Conservation (phyloP, 2,329 filamentous ascomycete species). For the Dothistroma pini region DNA sequence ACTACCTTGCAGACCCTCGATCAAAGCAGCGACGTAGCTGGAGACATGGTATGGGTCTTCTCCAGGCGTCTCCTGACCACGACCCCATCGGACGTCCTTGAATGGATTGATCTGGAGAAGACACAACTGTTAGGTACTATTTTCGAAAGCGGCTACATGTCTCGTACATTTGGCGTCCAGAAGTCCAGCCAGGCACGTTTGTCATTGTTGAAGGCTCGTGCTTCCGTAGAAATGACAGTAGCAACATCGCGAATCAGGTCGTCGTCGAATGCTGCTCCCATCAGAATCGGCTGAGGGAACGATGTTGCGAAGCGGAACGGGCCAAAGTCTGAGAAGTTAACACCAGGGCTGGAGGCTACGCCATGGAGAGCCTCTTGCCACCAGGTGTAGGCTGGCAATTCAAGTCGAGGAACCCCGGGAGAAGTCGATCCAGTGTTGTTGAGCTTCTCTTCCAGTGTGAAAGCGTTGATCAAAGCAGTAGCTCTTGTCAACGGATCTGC, state of each 20-base stretch:
- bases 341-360: slow-evolving; percentile 53
- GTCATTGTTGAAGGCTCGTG: slow-evolving; percentile 61
- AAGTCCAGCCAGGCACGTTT: slow-evolving; percentile 55
- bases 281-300: slow-evolving; percentile 62
- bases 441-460: slow-evolving; percentile 53
- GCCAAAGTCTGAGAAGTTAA: slow-evolving; percentile 51
- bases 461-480: slow-evolving; percentile 48
- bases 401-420: slow-evolving; percentile 54
- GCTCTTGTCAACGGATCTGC: slow-evolving; percentile 33
- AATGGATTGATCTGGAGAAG: slow-evolving; percentile 6
- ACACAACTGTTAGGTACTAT: not conserved
- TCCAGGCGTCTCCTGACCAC: slow-evolving; percentile 42
- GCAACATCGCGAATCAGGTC: slow-evolving; percentile 57
- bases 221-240: slow-evolving; percentile 56
- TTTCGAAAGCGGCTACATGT: slow-evolving; percentile 38
- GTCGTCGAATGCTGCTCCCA: slow-evolving; percentile 63
- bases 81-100: slow-evolving; percentile 38
- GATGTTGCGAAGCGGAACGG: slow-evolving; percentile 60
- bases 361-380: slow-evolving; percentile 64
- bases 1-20: slow-evolving; percentile 35
- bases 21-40: slow-evolving; percentile 35
- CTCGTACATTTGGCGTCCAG: slow-evolving; percentile 57
- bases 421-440: slow-evolving; percentile 50
- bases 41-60: slow-evolving; percentile 35
- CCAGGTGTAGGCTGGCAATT: slow-evolving; percentile 57